Evolutionary conservation across 192 early-diverging fungal genomes (phyloP).

Genomic region (Pecoramyces ruminantium): DNA sequence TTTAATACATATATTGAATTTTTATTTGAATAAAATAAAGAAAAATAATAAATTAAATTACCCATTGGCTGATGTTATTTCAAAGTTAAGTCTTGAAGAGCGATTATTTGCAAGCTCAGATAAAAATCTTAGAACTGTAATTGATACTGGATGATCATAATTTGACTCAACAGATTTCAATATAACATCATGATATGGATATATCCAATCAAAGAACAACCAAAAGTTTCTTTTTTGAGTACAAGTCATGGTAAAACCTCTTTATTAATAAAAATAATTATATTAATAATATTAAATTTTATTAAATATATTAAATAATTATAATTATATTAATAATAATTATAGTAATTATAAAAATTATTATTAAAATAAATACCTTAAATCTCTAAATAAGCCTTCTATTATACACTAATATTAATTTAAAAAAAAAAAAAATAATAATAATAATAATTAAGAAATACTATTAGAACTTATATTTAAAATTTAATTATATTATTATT

Average conservation of each 20-base stretch:
- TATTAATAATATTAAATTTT: no score
- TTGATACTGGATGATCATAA: conserved; percentile 39
- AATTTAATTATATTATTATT: no score
- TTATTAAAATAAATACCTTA: background rate
- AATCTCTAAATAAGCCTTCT: background rate
- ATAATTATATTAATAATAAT: no score
- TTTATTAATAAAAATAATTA: background rate
- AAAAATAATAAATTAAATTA: conserved; percentile 7
- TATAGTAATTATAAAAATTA: background rate
- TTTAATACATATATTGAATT: no score
- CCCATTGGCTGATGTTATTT: conserved; percentile 69
- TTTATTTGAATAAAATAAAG: no score
- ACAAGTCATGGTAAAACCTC: background rate
- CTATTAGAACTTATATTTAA: no score
- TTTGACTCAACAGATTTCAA: conserved; percentile 51
- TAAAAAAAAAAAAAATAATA: background rate
- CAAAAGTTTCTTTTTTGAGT: conserved; percentile 19
- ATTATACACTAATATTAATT: background rate
- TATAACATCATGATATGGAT: conserved; percentile 45
- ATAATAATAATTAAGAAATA: background rate
- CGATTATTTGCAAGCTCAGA: conserved; percentile 69
- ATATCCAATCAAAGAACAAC: conserved; percentile 77
- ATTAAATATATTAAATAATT: no score
- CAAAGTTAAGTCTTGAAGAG: conserved; percentile 63
- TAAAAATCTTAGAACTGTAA: conserved; percentile 57